Conservation (phyloP, 495 filamentous ascomycete species). For the Aspergillus indologenus region DNA sequence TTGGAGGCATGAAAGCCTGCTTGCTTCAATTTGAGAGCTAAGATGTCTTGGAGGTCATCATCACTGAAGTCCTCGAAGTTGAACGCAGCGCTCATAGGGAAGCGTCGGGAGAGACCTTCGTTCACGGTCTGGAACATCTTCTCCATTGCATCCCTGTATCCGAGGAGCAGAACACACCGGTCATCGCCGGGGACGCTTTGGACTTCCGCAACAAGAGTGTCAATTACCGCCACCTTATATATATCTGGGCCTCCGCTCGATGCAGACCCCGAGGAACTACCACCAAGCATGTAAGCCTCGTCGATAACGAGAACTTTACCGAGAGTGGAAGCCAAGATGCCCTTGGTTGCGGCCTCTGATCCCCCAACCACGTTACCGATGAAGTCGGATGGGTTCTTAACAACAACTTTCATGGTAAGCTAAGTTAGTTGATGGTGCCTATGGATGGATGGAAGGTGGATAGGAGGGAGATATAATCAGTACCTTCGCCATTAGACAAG, state of each 20-base stretch:
- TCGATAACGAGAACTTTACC: slow-evolving; percentile 79
- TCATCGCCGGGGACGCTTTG: slow-evolving; percentile 76
- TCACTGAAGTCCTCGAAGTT: slow-evolving; percentile 68
- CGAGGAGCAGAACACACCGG: slow-evolving; percentile 71
- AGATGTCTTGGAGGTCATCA: slow-evolving; percentile 52
- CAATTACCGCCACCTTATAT: slow-evolving; percentile 64
- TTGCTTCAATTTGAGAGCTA: slow-evolving; percentile 50
- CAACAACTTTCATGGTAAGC: slow-evolving; percentile 42
- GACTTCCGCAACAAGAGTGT: slow-evolving; percentile 81
- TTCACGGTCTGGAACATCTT: slow-evolving; percentile 80
- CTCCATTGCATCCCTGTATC: slow-evolving; percentile 74
- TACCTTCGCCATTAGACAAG: slow-evolving; percentile 62
- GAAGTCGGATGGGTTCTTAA: slow-evolving; percentile 74
- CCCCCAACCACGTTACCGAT: slow-evolving; percentile 59
- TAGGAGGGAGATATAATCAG: no score
- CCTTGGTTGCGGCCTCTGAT: slow-evolving; percentile 71
- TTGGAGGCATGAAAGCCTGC: slow-evolving; percentile 43
- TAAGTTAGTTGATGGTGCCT: not conserved
- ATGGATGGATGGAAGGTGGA: no score
- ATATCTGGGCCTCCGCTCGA: no score
- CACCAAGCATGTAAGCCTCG: slow-evolving; percentile 62
- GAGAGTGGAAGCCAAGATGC: slow-evolving; percentile 59
- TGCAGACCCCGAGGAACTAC: slow-evolving; percentile 22
- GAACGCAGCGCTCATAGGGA: slow-evolving; percentile 63
- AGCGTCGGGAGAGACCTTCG: slow-evolving; percentile 67